Conservation (phyloP, 352 stramenopile genomes). For the Phytophthora vignae region DNA sequence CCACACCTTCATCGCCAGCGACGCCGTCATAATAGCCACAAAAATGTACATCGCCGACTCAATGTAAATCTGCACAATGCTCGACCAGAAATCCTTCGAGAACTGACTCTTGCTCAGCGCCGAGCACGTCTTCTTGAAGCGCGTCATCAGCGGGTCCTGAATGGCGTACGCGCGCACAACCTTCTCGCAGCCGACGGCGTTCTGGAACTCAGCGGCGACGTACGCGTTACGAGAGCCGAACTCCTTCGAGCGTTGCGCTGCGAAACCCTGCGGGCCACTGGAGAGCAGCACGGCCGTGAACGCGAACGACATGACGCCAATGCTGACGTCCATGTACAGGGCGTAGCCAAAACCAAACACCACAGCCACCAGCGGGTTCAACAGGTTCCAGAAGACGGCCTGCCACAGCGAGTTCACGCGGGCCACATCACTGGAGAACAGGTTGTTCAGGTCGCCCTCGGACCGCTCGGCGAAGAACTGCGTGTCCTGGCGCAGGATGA, state of each 20-base stretch:
- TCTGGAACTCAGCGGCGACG: constrained; percentile 89
- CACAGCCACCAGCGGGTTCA: constrained; percentile 84
- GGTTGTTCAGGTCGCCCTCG: constrained; percentile 89
- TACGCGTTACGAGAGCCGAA: constrained; percentile 91
- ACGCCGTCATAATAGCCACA: constrained; percentile 87
- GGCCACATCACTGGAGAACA: constrained; percentile 88
- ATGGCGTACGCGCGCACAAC: constrained; percentile 89
- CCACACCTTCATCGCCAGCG: constrained; percentile 88
- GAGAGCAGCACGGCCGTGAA: constrained; percentile 85
- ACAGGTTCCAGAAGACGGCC: constrained; percentile 89
- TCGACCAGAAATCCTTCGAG: constrained; percentile 91
- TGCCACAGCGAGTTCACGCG: constrained; percentile 89
- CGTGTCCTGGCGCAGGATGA: constrained; percentile 83
- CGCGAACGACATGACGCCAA: constrained; percentile 85
- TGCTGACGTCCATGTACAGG: constrained; percentile 82
- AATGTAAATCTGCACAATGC: constrained; percentile 92
- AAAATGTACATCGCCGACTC: constrained; percentile 93
- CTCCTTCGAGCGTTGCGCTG: constrained; percentile 83
- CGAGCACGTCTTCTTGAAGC: constrained; percentile 73
- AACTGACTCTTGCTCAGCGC: constrained; percentile 86
- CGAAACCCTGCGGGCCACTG: constrained; percentile 85
- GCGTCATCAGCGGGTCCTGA: constrained; percentile 76
- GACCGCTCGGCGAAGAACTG: constrained; percentile 87
- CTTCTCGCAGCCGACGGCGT: constrained; percentile 87
- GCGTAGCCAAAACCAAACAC: constrained; percentile 88